These are phyloP conservation scores for Ceratocystis albifundus DNA, from an alignment of 2,329 filamentous ascomycete species.

Conservation along the genomic window DNA sequence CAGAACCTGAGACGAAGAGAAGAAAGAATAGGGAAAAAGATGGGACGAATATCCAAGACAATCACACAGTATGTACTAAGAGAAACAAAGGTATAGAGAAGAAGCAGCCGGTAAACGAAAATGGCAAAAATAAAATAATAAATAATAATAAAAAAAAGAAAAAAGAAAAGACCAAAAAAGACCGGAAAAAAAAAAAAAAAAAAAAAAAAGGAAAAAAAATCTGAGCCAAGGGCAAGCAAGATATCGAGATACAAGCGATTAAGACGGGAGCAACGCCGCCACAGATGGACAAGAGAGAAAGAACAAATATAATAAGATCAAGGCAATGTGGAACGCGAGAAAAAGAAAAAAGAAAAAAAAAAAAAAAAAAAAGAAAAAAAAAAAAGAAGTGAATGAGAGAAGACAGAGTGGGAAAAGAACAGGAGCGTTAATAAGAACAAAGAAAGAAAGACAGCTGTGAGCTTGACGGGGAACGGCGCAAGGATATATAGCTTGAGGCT, in stretches of 20 bases:
- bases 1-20: conserved; percentile 7
- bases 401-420: conserved; percentile 14
- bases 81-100: neutral
- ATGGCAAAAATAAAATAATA: neutral
- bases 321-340: neutral
- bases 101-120: neutral
- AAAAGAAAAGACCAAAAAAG: too few relatives aligned
- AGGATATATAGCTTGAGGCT: conserved; percentile 9
- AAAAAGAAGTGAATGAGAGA: neutral
- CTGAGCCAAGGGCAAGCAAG: conserved; percentile 19
- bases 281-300: neutral
- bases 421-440: conserved; percentile 2
- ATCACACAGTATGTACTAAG: conserved; percentile 22
- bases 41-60: conserved; percentile 28
- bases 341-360: too few relatives aligned
- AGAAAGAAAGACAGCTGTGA: neutral
- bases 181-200: neutral
- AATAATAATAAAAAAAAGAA: neutral
- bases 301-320: conserved; percentile 4
- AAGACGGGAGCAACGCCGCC: conserved; percentile 22
- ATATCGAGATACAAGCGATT: conserved; percentile 25
- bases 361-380: too few relatives aligned
- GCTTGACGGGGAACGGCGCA: conserved; percentile 1
- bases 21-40: conserved; percentile 25
- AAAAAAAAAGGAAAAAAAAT: neutral